phyloP scores from a whole-genome alignment of 1,139 yeast species.

The Protomyces inundatus region DNA sequence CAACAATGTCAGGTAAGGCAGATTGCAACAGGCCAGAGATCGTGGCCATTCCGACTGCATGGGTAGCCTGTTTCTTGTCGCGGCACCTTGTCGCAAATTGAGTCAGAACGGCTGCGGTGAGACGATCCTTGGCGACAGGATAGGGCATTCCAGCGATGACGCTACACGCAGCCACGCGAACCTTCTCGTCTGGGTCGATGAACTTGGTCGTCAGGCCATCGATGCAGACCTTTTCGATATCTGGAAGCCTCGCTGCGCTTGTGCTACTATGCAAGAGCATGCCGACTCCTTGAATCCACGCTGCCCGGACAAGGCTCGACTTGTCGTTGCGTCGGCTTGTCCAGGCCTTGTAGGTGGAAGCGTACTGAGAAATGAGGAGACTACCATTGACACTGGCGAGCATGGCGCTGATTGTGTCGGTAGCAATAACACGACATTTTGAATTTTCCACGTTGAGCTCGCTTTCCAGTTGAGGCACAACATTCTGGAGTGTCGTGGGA shows the following conservation, averaged over 20 bases:
- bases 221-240: slow-evolving; percentile 48
- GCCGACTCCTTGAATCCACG: slow-evolving; percentile 63
- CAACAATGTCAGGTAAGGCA: slow-evolving; percentile 32
- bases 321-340: slow-evolving; percentile 66
- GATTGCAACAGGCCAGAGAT: slow-evolving; percentile 53
- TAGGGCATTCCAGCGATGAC: slow-evolving; percentile 42
- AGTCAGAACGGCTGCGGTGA: slow-evolving; percentile 49
- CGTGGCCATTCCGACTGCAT: slow-evolving; percentile 55
- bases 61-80: slow-evolving; percentile 63
- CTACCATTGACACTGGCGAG: slow-evolving; percentile 49
- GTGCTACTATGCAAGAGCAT: slow-evolving; percentile 44
- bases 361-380: slow-evolving; percentile 57
- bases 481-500: slow-evolving; percentile 69
- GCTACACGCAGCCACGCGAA: slow-evolving; percentile 58
- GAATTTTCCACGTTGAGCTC: slow-evolving; percentile 66
- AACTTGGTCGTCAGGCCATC: slow-evolving; percentile 63
- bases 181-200: slow-evolving; percentile 70
- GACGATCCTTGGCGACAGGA: slow-evolving; percentile 35
- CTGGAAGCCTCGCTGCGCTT: slow-evolving; percentile 37
- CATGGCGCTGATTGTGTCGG: slow-evolving; percentile 67
- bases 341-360: slow-evolving; percentile 67
- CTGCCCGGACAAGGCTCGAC: slow-evolving; percentile 56
- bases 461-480: slow-evolving; percentile 74
- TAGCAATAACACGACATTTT: slow-evolving; percentile 59
- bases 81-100: slow-evolving; percentile 60